These are phyloP conservation scores for Stachybotrys chartarum DNA, from an alignment of 2,329 filamentous ascomycete species.

Conservation along the genomic window DNA sequence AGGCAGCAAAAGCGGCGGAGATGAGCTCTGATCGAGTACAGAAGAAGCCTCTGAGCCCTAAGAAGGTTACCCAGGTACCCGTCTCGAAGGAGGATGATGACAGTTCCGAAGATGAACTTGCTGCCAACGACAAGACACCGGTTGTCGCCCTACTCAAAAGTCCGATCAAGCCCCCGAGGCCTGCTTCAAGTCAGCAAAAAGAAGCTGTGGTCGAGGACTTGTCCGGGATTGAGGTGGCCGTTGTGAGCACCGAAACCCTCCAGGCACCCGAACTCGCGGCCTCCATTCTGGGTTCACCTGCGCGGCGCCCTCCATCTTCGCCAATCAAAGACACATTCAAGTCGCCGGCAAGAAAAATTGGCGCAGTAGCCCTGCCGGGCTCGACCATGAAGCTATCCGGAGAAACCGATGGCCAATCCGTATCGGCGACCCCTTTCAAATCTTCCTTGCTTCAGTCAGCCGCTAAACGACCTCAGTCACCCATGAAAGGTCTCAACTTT, in stretches of 20 bases:
- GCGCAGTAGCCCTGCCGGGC: slow-evolving; percentile 19
- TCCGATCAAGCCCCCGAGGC: slow-evolving; percentile 40
- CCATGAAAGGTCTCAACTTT: slow-evolving; percentile 29
- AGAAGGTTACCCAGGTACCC: slow-evolving; percentile 55
- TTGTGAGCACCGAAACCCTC: slow-evolving; percentile 17
- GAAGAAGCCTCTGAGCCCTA: slow-evolving; percentile 53
- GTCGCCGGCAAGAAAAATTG: slow-evolving; percentile 44
- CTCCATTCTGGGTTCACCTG: slow-evolving; percentile 44
- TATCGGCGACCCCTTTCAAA: slow-evolving; percentile 27
- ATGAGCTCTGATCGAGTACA: slow-evolving; percentile 23
- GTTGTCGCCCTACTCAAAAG: slow-evolving; percentile 47
- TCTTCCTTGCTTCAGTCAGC: slow-evolving; percentile 38
- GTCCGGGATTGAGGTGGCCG: slow-evolving; percentile 11
- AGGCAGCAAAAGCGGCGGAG: slow-evolving; percentile 27
- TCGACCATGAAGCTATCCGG: slow-evolving; percentile 21
- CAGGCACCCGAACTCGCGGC: slow-evolving; percentile 27
- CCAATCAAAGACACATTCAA: slow-evolving; percentile 48
- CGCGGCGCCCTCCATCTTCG: slow-evolving; percentile 44
- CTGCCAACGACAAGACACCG: slow-evolving; percentile 41
- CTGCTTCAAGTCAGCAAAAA: slow-evolving; percentile 1
- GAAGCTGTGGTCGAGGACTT: neutral
- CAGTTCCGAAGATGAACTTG: slow-evolving; percentile 53
- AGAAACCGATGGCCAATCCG: slow-evolving; percentile 6
- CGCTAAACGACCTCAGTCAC: slow-evolving; percentile 41
- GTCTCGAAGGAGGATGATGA: slow-evolving; percentile 33